These are phyloP conservation scores for Populus tremula DNA, from an alignment of 345 rosid species.

Conservation along the genomic window DNA sequence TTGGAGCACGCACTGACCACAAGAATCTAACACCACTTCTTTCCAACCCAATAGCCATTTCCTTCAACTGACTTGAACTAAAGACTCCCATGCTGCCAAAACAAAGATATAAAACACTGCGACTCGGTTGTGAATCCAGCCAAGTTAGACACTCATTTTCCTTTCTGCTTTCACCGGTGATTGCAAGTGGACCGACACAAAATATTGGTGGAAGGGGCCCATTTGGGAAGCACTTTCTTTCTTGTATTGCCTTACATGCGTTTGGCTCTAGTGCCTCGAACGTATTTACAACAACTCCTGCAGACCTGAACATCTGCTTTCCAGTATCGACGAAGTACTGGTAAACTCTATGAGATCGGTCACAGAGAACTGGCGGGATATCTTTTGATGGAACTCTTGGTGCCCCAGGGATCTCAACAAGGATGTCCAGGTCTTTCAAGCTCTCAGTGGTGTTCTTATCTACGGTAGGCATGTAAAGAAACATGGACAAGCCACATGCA, in stretches of 20 bases:
- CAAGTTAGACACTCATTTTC: constrained; percentile 30
- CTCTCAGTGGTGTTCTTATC: constrained; percentile 29
- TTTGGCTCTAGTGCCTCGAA: constrained; percentile 32
- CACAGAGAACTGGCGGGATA: constrained; percentile 25
- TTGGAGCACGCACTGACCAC: constrained; percentile 47
- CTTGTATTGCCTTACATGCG: constrained; percentile 19
- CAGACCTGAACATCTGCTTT: constrained; percentile 20
- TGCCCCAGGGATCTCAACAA: constrained; percentile 40
- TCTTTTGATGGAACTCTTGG: constrained; percentile 33
- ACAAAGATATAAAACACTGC: constrained; percentile 35
- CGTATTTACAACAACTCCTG: constrained; percentile 35
- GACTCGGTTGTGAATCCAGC: constrained; percentile 34
- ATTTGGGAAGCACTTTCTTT: constrained; percentile 29
- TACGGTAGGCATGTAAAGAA: constrained; percentile 34
- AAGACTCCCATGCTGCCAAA: constrained; percentile 44
- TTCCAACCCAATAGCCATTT: constrained; percentile 44
- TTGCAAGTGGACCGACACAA: constrained; percentile 36
- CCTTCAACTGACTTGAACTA: constrained; percentile 30
- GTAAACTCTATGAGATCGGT: constrained; percentile 31
- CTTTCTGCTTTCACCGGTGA: neutral
- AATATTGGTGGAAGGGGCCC: constrained; percentile 28
- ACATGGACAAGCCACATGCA: constrained; percentile 32
- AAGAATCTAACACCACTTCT: constrained; percentile 35
- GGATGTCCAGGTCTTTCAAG: constrained; percentile 36
- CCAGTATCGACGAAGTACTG: constrained; percentile 16